phyloP scores from a whole-genome alignment of 2,329 filamentous ascomycete species.

The Pseudocercospora ulei region DNA sequence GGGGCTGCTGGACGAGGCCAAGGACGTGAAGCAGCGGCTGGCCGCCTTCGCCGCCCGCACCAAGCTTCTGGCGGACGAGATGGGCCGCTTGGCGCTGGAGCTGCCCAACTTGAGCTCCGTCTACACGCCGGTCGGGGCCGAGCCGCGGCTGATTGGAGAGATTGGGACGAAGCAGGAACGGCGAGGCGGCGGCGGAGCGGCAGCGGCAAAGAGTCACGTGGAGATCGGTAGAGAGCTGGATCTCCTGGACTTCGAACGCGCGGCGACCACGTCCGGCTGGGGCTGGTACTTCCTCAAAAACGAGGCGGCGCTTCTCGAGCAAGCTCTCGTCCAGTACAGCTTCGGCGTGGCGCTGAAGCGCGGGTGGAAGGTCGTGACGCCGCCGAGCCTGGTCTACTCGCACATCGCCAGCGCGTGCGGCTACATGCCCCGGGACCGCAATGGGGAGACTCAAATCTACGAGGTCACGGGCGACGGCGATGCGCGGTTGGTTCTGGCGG shows the following conservation, averaged over 20 bases:
- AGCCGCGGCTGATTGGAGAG: constrained; percentile 59
- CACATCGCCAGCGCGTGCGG: constrained; percentile 87
- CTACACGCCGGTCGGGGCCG: constrained; percentile 60
- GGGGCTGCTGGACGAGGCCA: constrained; percentile 54
- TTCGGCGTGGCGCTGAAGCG: constrained; percentile 59
- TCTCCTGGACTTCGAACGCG: constrained; percentile 78
- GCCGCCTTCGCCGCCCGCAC: constrained; percentile 53
- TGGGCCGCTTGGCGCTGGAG: constrained; percentile 21
- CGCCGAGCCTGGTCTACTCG: constrained; percentile 82
- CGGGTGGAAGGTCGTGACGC: constrained; percentile 72
- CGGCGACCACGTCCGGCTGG: constrained; percentile 79
- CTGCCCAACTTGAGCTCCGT: constrained; percentile 71
- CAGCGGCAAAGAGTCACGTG: constrained; percentile 41
- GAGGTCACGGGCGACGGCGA: constrained; percentile 53
- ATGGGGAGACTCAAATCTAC: constrained; percentile 90
- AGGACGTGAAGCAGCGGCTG: constrained; percentile 54
- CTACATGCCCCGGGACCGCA: constrained; percentile 83
- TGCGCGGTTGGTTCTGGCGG: constrained; percentile 64
- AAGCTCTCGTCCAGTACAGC: constrained; percentile 81
- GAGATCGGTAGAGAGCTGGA: constrained; percentile 78
- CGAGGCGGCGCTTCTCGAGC: constrained; percentile 85
- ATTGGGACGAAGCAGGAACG: constrained; percentile 45
- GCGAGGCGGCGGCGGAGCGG: background rate
- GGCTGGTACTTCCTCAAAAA: constrained; percentile 96
- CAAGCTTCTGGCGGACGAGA: constrained; percentile 39